A percentile compares a stretch with the other conserved stretches of the same genome.
Evolutionary conservation across 1,139 yeast genomes (phyloP).

Genomic region (Lodderomyces metapsilosis): DNA sequence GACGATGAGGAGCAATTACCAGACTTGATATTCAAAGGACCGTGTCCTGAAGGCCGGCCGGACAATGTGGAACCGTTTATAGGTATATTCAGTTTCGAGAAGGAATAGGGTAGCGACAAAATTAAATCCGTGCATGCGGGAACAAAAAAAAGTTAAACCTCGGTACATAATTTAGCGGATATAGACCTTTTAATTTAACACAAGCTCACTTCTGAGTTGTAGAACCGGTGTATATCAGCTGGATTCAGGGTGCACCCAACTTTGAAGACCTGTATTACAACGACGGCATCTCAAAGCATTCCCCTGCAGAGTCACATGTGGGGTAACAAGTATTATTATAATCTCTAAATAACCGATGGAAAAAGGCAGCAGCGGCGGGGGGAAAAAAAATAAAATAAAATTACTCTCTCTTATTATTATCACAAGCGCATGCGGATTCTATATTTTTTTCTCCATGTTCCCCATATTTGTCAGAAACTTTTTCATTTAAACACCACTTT

Average conservation of each 20-base stretch:
- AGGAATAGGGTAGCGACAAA: conserved; percentile 20
- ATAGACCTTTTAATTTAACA: background rate
- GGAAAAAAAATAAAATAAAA: background rate
- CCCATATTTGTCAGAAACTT: background rate
- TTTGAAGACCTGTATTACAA: no score
- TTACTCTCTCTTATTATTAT: no score
- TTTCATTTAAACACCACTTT: background rate
- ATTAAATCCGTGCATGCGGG: conserved; percentile 1
- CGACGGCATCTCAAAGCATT: no score
- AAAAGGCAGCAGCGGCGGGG: background rate
- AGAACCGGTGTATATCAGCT: no score
- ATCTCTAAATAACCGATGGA: background rate
- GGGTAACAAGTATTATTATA: background rate
- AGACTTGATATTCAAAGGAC: conserved; percentile 49
- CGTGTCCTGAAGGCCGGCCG: conserved; percentile 55
- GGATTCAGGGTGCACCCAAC: no score
- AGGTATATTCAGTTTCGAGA: conserved; percentile 55
- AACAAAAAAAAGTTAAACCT: background rate
- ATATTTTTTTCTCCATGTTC: background rate
- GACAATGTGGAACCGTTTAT: conserved; percentile 55
- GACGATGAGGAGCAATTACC: conserved; percentile 28
- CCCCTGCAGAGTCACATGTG: background rate
- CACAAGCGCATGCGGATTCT: background rate
- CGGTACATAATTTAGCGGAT: background rate
- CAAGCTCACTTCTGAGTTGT: no score